These are phyloP conservation scores for Kwoniella sp. DNA, from an alignment of 768 basidiomycete genomes.

Conservation along the genomic window DNA sequence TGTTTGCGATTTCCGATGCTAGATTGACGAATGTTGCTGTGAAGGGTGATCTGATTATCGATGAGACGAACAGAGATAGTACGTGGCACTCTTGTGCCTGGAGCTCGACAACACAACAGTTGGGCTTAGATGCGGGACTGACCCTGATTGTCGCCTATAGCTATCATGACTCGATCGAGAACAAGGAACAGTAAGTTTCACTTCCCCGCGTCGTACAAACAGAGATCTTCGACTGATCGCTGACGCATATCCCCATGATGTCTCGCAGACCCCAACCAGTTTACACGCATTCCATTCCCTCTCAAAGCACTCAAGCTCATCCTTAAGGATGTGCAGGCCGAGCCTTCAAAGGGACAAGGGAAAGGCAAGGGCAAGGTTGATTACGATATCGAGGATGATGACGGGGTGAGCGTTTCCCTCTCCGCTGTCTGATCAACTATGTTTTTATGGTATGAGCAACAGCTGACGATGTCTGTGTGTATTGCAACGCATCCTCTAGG, in stretches of 20 bases:
- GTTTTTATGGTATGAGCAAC: no score
- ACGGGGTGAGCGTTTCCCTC: slow-evolving; percentile 53
- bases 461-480: no score
- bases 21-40: slow-evolving; percentile 71
- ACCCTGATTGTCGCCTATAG: slow-evolving; percentile 58
- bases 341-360: slow-evolving; percentile 59
- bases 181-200: slow-evolving; percentile 73
- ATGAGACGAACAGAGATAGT: slow-evolving; percentile 78
- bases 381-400: slow-evolving; percentile 57
- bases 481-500: no score
- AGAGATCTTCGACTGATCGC: slow-evolving; percentile 8
- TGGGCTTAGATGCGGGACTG: no score
- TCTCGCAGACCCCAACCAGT: slow-evolving; percentile 81
- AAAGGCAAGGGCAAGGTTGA: slow-evolving; percentile 61
- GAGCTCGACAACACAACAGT: no score
- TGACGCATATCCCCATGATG: slow-evolving; percentile 21
- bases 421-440: no score
- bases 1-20: slow-evolving; percentile 69
- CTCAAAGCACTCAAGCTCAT: slow-evolving; percentile 90
- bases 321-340: slow-evolving; percentile 76
- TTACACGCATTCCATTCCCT: slow-evolving; percentile 81
- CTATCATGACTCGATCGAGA: slow-evolving; percentile 94
- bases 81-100: slow-evolving; percentile 56
- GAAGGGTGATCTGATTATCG: slow-evolving; percentile 89
- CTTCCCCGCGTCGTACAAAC: slow-evolving; percentile 15